These are phyloP conservation scores for Penicillium bialowiezense DNA, from an alignment of 495 filamentous ascomycete species.

Conservation along the genomic window DNA sequence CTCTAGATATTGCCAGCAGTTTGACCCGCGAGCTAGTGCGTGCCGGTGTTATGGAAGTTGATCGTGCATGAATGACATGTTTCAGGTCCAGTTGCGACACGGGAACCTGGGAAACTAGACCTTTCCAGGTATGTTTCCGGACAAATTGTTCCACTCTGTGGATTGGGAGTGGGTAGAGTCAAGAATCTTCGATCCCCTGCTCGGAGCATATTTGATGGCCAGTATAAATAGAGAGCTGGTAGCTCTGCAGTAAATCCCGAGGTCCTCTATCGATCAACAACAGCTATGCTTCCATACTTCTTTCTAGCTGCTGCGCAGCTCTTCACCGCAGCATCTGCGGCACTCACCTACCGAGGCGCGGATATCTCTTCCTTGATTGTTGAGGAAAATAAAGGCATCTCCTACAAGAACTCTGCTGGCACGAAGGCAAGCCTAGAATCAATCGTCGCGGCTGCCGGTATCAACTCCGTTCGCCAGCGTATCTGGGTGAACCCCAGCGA, in stretches of 20 bases:
- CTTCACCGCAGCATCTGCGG: slow-evolving; percentile 31
- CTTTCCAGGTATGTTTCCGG: background rate
- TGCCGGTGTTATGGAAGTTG: too few relatives aligned
- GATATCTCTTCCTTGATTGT: slow-evolving; percentile 71
- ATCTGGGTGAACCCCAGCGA: slow-evolving; percentile 69
- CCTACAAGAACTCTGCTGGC: slow-evolving; percentile 57
- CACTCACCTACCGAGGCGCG: slow-evolving; percentile 62
- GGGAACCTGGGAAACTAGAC: background rate
- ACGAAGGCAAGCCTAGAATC: slow-evolving; percentile 54
- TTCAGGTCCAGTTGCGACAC: background rate
- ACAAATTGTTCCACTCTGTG: background rate
- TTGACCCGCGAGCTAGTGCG: too few relatives aligned
- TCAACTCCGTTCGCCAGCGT: slow-evolving; percentile 70
- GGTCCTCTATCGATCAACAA: background rate
- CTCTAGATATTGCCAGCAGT: too few relatives aligned
- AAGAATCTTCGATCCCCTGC: too few relatives aligned
- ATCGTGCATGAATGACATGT: background rate
- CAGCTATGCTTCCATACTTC: slow-evolving; percentile 19
- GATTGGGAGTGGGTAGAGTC: too few relatives aligned
- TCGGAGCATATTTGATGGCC: too few relatives aligned
- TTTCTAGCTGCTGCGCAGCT: slow-evolving; percentile 22
- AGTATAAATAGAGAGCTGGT: too few relatives aligned
- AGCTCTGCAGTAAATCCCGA: too few relatives aligned
- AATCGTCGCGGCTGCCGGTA: slow-evolving; percentile 60
- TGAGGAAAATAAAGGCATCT: slow-evolving; percentile 58